Evolutionary conservation across 2,329 filamentous ascomycete species (phyloP).

Genomic region (Cryphonectria japonica): DNA sequence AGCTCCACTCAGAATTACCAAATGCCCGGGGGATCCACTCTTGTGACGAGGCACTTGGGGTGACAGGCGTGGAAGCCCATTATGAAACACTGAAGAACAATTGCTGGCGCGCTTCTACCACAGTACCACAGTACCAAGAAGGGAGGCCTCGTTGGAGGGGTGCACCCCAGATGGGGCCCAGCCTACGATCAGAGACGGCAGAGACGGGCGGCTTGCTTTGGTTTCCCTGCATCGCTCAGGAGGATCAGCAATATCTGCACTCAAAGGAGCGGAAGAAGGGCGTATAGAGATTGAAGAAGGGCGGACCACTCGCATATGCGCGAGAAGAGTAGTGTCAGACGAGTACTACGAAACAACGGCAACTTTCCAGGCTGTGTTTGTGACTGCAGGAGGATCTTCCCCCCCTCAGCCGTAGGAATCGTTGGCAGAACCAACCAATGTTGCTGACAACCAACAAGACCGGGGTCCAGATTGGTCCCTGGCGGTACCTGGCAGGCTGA

Average conservation of each 20-base stretch:
- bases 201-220: neutral
- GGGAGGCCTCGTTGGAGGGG: conserved; percentile 4
- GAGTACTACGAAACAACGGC: neutral
- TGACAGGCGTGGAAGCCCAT: conserved; percentile 24
- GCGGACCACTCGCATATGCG: neutral
- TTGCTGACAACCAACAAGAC: neutral
- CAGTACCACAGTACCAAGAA: neutral
- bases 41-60: conserved; percentile 18
- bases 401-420: neutral
- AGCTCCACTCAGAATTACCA: neutral
- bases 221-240: conserved; percentile 23
- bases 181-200: neutral
- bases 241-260: conserved; percentile 22
- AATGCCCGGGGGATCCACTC: conserved; percentile 18
- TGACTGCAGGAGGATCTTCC: neutral
- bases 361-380: neutral
- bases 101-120: conserved; percentile 5
- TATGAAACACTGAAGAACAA: conserved; percentile 25
- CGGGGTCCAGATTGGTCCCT: too few relatives aligned
- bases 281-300: neutral
- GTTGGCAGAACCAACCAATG: neutral
- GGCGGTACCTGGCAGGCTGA: neutral
- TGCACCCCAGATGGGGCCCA: neutral
- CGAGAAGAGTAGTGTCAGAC: neutral
- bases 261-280: conserved; percentile 4